Base-by-base conservation (phyloP, 106 monocot species). In the Apostasia shenzhenica region DNA sequence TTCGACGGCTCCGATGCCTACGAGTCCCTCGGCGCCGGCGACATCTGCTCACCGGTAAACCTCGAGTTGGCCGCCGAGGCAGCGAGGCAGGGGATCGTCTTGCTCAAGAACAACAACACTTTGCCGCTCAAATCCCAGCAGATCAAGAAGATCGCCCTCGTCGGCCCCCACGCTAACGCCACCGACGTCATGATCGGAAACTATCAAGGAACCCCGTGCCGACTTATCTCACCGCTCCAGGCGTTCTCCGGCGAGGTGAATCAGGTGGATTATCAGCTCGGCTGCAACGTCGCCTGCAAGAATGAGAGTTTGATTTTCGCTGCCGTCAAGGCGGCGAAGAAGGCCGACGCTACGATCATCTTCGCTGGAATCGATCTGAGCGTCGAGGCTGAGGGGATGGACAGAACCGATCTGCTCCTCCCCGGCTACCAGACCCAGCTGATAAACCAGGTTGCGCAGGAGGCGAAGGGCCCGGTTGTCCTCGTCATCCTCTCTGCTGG, bases 41-140 rank as follows among this genome's bases (percentile, higher is more conserved):
- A 81, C 50, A 61, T 84, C 7, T 84, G 80, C 74, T 55, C 73
- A 1, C 6, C 11, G 3, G 57, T 59, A 39, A 45, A 71, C 62
- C 66, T 49, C 0, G 48, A 84, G 26, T 57, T 80, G 38, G 77
- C 80, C 0, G 59, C 63, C 1, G 67, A 71, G 1, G 76, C 77
- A 8, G 80, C 80, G 0, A 66, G 74, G 57, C 80, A 84, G 47
- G 80, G 77, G 2, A 74, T 80, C 3, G 80, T 80, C 1, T 74
- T 84, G 0, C 73, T 81, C 8, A 80, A 77, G 63, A 81, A 84
- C 67, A 41, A 68, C 2, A 26, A 11, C 7, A 10, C 5, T 14
- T 6, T 67, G 52, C 53, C 78, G 6, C 50, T 78, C 38, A 45
- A 3, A 8, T 5, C 26, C 1, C 8, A 51, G 1, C 40, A 68